Evolutionary conservation across 192 early-diverging fungal species (phyloP), one percentile per base, ranked within the genome.

Genomic region (Entomortierella parvispora): DNA sequence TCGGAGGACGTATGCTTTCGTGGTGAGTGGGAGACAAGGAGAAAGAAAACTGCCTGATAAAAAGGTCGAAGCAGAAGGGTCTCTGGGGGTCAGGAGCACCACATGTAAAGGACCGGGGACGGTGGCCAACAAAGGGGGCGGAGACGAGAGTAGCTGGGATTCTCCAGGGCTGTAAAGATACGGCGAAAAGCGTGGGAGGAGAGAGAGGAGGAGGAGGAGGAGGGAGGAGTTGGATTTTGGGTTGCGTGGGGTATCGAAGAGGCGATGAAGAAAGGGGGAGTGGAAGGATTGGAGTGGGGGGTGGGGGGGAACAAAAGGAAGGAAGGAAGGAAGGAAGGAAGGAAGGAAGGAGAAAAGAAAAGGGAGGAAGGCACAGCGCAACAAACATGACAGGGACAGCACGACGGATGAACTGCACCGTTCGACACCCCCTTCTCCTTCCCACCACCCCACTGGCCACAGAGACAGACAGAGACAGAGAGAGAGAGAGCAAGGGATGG

Each of bases 71-170:
- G 47, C 14, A 23, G 20, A 32, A 33, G 17, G 20, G 54, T 12
- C 8, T 7, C 14, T 51, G 3, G 22, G 34, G 65, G 66, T 68
- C 65, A 77, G 43, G 64, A 68, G 32, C 44, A 42, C 54, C 55
- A 48, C 72, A 68, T 77, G 60, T 31, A 62, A 37, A 55, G 29
- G 44, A 56, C 23, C 37, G 55, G 37, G 34, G 47, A 58, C 49
- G 45, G 62, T 61, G 51, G 66, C 29, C n/a, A n/a, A n/a, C n/a
- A n/a, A n/a, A n/a, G n/a, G n/a, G n/a, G n/a, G n/a, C 37, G 34
- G 42, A 42, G 33, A 22, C 12, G 49, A 8, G 49, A 11, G 26
- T 18, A 48, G 50, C 28, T 26, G 18, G 18, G 18, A 11, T 31
- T 18, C 28, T 60, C 58, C 53, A 55, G 51, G 32, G 43, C 20